Evolutionary conservation across 2,329 filamentous ascomycete species (phyloP).

Genomic region (Colletotrichum tropicicola): DNA sequence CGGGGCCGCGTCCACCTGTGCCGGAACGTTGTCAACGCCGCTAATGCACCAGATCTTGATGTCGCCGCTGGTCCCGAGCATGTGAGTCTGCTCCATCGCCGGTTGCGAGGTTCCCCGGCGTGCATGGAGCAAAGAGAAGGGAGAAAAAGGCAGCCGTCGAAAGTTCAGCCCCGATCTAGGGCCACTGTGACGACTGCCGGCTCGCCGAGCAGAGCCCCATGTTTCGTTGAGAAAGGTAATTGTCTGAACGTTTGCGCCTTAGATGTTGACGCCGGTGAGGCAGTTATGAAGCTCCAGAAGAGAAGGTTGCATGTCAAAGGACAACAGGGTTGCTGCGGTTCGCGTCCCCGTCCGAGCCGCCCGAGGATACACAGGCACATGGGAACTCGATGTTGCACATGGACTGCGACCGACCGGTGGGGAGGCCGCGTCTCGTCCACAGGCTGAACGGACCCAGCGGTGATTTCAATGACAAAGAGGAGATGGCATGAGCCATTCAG

Average conservation of each 20-base stretch:
- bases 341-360: slow-evolving; percentile 19
- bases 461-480: slow-evolving; percentile 13
- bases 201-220: background rate
- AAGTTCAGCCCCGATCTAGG: background rate
- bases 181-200: background rate
- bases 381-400: background rate
- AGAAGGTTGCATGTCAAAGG: slow-evolving; percentile 5
- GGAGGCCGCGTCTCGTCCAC: slow-evolving; percentile 6
- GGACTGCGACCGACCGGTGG: background rate
- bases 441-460: background rate
- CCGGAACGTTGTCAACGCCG: background rate
- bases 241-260: background rate
- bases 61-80: background rate
- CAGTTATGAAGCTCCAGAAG: background rate
- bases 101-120: background rate
- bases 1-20: background rate
- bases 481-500: slow-evolving; percentile 5
- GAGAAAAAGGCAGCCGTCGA: too few species aligned
- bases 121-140: too few species aligned
- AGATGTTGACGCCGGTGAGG: background rate
- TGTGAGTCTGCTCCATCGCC: background rate
- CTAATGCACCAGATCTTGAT: slow-evolving; percentile 25
- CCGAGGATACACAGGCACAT: slow-evolving; percentile 8
- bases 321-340: slow-evolving; percentile 6
- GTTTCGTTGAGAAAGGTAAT: slow-evolving; percentile 12